These are phyloP conservation scores for Pichia ethanolica DNA, from an alignment of 805 yeast genomes.

Conservation along the genomic window DNA sequence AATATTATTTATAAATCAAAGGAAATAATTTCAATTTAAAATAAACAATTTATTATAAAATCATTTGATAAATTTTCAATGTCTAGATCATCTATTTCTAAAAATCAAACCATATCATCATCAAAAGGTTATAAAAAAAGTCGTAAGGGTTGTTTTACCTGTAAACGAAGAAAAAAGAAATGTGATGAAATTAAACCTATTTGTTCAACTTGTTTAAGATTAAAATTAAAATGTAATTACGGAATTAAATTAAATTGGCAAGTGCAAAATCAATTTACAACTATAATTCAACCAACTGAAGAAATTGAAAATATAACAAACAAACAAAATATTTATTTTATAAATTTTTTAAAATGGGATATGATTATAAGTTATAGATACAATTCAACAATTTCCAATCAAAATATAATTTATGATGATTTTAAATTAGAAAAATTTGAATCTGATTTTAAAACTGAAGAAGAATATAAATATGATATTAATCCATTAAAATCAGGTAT, in stretches of 20 bases:
- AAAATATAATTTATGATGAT: not conserved
- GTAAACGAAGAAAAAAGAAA: constrained; percentile 36
- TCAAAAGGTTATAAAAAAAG: constrained; percentile 6
- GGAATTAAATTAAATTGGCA: constrained; percentile 15
- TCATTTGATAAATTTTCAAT: no score
- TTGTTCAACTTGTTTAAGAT: constrained; percentile 17
- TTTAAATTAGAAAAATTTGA: not conserved
- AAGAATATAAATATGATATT: not conserved
- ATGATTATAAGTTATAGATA: constrained; percentile 9
- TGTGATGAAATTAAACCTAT: constrained; percentile 27
- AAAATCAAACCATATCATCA: not conserved
- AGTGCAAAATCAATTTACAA: constrained; percentile 11
- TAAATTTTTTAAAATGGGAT: constrained; percentile 14
- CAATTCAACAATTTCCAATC: not conserved
- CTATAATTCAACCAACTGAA: no score
- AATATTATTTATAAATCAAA: no score
- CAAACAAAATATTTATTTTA: not conserved
- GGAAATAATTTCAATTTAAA: no score
- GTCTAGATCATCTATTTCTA: not conserved
- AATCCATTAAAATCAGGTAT: not conserved
- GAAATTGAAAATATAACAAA: not conserved
- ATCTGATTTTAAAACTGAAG: constrained; percentile 1
- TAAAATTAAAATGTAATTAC: constrained; percentile 17
- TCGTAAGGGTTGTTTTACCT: constrained; percentile 34
- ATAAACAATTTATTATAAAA: no score